Base-by-base conservation (phyloP, 306 rosid species). In the Fagus sylvatica region DNA sequence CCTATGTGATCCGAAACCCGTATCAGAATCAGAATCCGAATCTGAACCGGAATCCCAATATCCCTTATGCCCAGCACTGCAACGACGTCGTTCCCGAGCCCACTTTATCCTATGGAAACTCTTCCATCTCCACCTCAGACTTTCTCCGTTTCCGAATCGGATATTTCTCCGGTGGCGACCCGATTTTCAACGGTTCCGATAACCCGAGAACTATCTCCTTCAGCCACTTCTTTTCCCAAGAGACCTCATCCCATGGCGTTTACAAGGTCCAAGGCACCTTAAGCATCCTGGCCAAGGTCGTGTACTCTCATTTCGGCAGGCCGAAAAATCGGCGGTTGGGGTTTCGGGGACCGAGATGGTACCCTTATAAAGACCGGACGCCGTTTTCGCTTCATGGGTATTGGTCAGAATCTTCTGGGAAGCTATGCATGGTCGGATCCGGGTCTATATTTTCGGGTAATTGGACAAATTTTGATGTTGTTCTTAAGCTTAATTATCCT, bases 361-460 rank as follows among this genome's bases (percentile, higher is more conserved):
- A 80, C 32, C 34, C 57, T 37, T 39, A 77, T 72, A 53, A 11
- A 30, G 60, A 68, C 17, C 36, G 80, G 72, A 59, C 79, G 61
- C 81, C 70, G 17, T 80, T 89, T 76, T 1, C 48, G 75, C 86
- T 92, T 4, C 32, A 33, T 6, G 97, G 97, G 32, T 94, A 65
- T 46, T 90, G 96, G 87, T 88, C 92, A 0, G 86, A 87, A 74
- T 69, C 86, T 51, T 84, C 91, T 28, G 91, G 94, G 77, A 90
- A 85, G 84, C 83, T 90, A 34, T 94, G 97, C 72, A 90, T 94
- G 98, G 55, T 92, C 41, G 97, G 97, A 77, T 77, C n/a, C n/a
- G n/a, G n/a, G n/a, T n/a, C n/a, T n/a, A n/a, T n/a, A n/a, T n/a
- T n/a, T n/a, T n/a, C n/a, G n/a, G n/a, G n/a, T n/a, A n/a, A n/a